phyloP scores from a whole-genome alignment of 805 yeast genomes.

The Komagataella populi region DNA sequence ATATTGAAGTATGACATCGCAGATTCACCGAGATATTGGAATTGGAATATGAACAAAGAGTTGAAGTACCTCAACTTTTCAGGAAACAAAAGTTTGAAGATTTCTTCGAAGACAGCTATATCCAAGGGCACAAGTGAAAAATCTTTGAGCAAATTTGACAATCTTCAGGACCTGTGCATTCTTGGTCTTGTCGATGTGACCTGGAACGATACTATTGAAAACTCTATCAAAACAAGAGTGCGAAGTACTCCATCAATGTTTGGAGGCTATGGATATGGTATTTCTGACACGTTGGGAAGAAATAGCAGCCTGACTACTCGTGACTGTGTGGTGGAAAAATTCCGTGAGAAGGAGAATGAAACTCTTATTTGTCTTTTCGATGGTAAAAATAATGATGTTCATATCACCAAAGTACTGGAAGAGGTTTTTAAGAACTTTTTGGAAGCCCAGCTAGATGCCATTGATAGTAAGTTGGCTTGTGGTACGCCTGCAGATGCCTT shows the following conservation, averaged over 20 bases:
- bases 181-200: constrained; percentile 94
- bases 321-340: constrained; percentile 78
- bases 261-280: constrained; percentile 73
- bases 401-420: constrained; percentile 60
- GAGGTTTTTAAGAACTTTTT: constrained; percentile 55
- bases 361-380: constrained; percentile 74
- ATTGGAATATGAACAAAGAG: constrained; percentile 78
- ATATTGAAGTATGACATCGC: constrained; percentile 83
- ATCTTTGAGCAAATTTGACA: constrained; percentile 53
- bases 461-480: constrained; percentile 16
- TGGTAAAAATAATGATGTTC: constrained; percentile 52
- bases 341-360: constrained; percentile 77
- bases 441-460: constrained; percentile 42
- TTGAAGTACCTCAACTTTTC: constrained; percentile 78
- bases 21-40: constrained; percentile 95
- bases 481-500: constrained; percentile 61
- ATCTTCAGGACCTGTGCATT: constrained; percentile 51
- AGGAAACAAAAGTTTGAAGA: constrained; percentile 85
- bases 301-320: constrained; percentile 54
- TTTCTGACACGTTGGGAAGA: constrained; percentile 74
- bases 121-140: constrained; percentile 23
- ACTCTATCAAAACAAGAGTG: constrained; percentile 66
- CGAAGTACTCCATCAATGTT: constrained; percentile 80
- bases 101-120: constrained; percentile 52
- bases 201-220: constrained; percentile 77